These are phyloP conservation scores for Cudoniella acicularis DNA, from an alignment of 495 filamentous ascomycete species.

Conservation along the genomic window DNA sequence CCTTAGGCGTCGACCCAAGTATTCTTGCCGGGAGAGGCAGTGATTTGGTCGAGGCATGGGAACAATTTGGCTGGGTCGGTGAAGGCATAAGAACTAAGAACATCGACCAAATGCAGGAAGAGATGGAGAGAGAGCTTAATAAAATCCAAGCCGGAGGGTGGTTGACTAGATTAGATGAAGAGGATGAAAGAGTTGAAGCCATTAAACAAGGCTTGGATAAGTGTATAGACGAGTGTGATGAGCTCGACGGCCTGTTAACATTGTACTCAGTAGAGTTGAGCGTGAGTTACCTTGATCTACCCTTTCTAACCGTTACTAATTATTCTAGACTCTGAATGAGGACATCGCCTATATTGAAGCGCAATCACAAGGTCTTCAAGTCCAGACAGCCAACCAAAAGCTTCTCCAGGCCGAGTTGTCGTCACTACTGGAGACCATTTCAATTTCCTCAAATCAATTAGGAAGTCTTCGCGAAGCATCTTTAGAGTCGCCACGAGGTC, in stretches of 20 bases:
- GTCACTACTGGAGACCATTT: slow-evolving; percentile 76
- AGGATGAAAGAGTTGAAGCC: slow-evolving; percentile 80
- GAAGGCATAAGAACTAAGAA: slow-evolving; percentile 64
- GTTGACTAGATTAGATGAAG: slow-evolving; percentile 81
- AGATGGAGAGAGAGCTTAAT: slow-evolving; percentile 81
- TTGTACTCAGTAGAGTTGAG: slow-evolving; percentile 92
- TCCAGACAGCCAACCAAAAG: slow-evolving; percentile 96
- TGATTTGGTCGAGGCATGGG: slow-evolving; percentile 70
- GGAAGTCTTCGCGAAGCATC: slow-evolving; percentile 69
- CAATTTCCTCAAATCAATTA: slow-evolving; percentile 73
- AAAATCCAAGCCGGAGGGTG: slow-evolving; percentile 90
- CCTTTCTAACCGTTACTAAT: slow-evolving; percentile 32
- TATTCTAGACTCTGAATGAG: slow-evolving; percentile 77
- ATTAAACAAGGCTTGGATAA: slow-evolving; percentile 82
- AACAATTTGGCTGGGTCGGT: slow-evolving; percentile 88
- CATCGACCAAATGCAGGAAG: slow-evolving; percentile 77
- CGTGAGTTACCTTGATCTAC: slow-evolving; percentile 48
- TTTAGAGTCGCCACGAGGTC: slow-evolving; percentile 62
- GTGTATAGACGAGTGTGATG: slow-evolving; percentile 89
- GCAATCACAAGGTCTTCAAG: slow-evolving; percentile 92
- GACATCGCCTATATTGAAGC: slow-evolving; percentile 97
- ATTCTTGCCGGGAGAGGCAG: slow-evolving; percentile 63
- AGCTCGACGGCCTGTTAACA: slow-evolving; percentile 88
- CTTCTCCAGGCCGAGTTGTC: slow-evolving; percentile 85
- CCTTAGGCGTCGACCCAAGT: slow-evolving; percentile 66